Evolutionary conservation across 495 filamentous ascomycete species (phyloP), one percentile per base, ranked within the genome.

Genomic region (Hypomontagnella submonticulosa): DNA sequence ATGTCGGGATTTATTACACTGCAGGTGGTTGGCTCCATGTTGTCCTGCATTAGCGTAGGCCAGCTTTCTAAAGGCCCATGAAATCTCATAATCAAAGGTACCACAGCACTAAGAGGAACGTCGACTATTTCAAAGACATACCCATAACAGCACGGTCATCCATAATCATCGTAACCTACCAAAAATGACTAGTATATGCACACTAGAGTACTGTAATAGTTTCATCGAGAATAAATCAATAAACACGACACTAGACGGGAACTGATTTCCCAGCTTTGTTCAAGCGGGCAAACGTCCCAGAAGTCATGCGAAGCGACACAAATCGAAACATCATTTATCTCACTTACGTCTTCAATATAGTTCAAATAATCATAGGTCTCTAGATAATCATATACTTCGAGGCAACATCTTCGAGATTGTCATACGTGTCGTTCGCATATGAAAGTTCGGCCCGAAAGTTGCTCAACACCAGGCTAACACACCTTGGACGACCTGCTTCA

Each of bases 41-140:
- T 16, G 11, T 16, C 37, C 57, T 47, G 42, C 42, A 63, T 53
- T 62, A 55, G 42, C 33, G 51, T 23, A 27, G 19, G 19, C 41
- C 52, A 38, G 36, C 9, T 11, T 12, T 12, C 3, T 11, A 8
- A 38, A 38, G n/a, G 9, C 36, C 10, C 36, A 11, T 38, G 2
- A 13, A 38, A 11, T 11, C n/a, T 38, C 23, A 27, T 27, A 6
- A 27, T 27, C 23, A n/a, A n/a, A n/a, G n/a, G n/a, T n/a, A 3
- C 23, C 6, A 2, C 23, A 27, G 23, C 6, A 27, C 23, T 6
- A 27, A 2, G 23, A 6, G 6, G 23, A 27, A 27, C 6, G 23
- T 27, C 23, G 6, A 27, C 23, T 6, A 27, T 27, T 27, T 27
- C 23, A 27, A 27, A 27, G 23, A 27, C 23, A 27, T 27, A 2